A percentile compares a stretch with the other conserved stretches of the same genome.
These are phyloP conservation scores for Suillus fuscotomentosus DNA, from an alignment of 768 basidiomycete genomes.

Conservation along the genomic window DNA sequence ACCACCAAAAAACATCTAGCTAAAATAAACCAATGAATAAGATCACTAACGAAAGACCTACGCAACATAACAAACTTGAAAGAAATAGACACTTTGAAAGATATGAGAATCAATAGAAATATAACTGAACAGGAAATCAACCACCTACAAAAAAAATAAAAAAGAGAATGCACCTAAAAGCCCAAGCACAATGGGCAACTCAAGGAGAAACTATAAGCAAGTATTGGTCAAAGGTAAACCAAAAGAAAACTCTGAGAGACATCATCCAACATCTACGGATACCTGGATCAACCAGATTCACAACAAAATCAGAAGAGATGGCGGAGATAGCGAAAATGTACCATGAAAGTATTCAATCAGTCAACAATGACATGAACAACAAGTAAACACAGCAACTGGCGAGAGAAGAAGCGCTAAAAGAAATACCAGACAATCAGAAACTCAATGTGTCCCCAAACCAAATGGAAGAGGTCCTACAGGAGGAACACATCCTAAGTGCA, in stretches of 20 bases:
- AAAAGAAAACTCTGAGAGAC: not conserved
- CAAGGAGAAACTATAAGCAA: not conserved
- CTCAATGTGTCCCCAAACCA: accelerated
- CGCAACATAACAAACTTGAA: accelerated
- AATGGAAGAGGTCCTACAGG: not conserved
- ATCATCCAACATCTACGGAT: not conserved
- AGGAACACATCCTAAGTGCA: slow-evolving; percentile 14
- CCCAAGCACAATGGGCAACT: not conserved
- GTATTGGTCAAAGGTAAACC: not conserved
- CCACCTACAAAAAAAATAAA: not conserved
- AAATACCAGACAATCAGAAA: not conserved
- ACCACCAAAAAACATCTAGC: no score
- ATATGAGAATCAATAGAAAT: not conserved
- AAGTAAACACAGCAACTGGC: no score
- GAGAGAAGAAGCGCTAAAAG: no score
- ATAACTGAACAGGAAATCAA: not conserved
- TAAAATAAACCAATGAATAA: no score
- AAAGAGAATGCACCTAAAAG: not conserved
- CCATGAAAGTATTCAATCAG: not conserved
- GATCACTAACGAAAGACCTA: not conserved
- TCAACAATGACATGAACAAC: no score
- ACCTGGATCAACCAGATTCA: not conserved
- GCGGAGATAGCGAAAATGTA: not conserved
- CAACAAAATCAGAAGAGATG: not conserved
- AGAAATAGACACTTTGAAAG: not conserved